These are phyloP conservation scores for Psidium friedrichsthalianum DNA, from an alignment of 345 rosid genomes.

Conservation along the genomic window DNA sequence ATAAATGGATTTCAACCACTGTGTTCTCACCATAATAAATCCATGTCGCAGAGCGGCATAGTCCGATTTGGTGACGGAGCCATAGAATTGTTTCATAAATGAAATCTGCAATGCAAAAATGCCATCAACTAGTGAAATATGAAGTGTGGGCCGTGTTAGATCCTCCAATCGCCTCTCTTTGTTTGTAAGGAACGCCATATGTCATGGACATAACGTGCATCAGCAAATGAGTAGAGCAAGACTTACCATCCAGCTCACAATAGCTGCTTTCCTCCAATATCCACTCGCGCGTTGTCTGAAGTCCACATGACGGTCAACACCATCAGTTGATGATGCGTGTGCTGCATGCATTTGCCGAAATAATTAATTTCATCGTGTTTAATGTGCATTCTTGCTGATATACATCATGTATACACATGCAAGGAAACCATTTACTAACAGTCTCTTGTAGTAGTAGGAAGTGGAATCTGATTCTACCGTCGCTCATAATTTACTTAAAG, in stretches of 20 bases:
- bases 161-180: not conserved
- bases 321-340: slow-evolving; percentile 5
- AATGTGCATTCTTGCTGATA: not conserved
- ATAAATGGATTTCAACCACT: not conserved
- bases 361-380: not conserved
- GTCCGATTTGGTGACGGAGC: slow-evolving; percentile 71
- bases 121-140: not conserved
- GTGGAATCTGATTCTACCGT: not conserved
- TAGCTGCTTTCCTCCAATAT: slow-evolving; percentile 51
- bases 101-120: slow-evolving; percentile 28
- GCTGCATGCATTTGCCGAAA: not conserved
- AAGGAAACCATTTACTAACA: not conserved
- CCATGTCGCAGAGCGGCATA: slow-evolving; percentile 62
- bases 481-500: not conserved
- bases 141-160: not conserved
- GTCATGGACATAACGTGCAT: not conserved
- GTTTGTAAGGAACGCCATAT: not conserved
- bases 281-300: slow-evolving; percentile 32
- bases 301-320: slow-evolving; percentile 10
- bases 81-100: slow-evolving; percentile 78
- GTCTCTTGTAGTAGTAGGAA: not conserved
- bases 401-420: not conserved
- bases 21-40: slow-evolving; percentile 45
- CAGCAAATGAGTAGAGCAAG: not conserved
- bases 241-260: slow-evolving; percentile 71